These are phyloP conservation scores for Flaveria brownii DNA, from an alignment of 129 eudicot species.

Conservation along the genomic window DNA sequence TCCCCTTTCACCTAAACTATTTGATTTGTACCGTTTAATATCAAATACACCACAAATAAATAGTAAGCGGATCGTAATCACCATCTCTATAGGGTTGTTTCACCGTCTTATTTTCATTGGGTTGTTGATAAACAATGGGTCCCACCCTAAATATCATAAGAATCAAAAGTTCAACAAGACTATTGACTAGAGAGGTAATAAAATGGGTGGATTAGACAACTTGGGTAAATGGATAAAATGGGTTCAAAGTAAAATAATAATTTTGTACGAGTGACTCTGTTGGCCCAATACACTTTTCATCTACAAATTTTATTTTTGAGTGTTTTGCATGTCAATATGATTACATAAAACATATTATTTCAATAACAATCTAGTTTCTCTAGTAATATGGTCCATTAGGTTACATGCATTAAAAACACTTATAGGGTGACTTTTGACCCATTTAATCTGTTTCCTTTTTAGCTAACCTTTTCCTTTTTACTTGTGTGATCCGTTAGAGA, in stretches of 20 bases:
- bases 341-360: neutral
- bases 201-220: neutral
- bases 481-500: neutral
- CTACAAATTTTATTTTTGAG: neutral
- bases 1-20: conserved; percentile 3
- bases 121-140: conserved; percentile 1
- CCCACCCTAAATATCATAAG: neutral
- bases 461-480: neutral
- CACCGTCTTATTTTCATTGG: neutral
- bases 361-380: too few species aligned
- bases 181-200: neutral
- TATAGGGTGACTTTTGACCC: too few species aligned
- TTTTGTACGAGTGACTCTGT: neutral
- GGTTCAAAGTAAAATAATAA: neutral
- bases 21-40: neutral
- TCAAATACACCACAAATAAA: conserved; percentile 1
- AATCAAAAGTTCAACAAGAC: neutral
- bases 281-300: neutral
- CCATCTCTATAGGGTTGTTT: neutral
- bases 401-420: too few species aligned
- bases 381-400: too few species aligned
- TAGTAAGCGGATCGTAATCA: neutral
- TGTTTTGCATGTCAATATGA: neutral
- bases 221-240: neutral
- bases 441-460: neutral